Percentiles rank a stretch among this genome's conserved stretches.
phyloP scores from a whole-genome alignment of 805 yeast species.

The Candida jianshihensis region DNA sequence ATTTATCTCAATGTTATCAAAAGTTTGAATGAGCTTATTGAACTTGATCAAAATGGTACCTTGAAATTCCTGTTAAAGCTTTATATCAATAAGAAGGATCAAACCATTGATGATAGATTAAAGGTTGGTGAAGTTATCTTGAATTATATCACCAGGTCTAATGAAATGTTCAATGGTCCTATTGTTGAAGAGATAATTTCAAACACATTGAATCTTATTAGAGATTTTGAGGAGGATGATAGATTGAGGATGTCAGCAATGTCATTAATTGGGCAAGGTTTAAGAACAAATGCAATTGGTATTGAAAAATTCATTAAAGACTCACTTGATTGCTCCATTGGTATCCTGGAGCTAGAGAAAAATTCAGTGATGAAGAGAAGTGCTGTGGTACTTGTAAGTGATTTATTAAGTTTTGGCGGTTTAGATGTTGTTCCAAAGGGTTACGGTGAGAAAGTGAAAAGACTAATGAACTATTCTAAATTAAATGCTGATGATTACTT shows the following conservation, averaged over 20 bases:
- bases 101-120: slow-evolving; percentile 56
- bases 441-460: slow-evolving; percentile 37
- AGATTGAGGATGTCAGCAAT: slow-evolving; percentile 78
- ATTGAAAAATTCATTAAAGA: slow-evolving; percentile 41
- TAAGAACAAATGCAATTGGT: slow-evolving; percentile 53
- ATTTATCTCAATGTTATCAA: slow-evolving; percentile 80
- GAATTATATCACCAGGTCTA: slow-evolving; percentile 45
- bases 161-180: slow-evolving; percentile 41
- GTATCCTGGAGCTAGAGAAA: slow-evolving; percentile 60
- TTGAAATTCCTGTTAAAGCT: slow-evolving; percentile 31
- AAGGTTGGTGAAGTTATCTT: slow-evolving; percentile 77
- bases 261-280: slow-evolving; percentile 72
- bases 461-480: slow-evolving; percentile 35
- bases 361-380: slow-evolving; percentile 56
- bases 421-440: slow-evolving; percentile 42
- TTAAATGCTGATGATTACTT: slow-evolving; percentile 50
- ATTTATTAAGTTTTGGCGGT: slow-evolving; percentile 44
- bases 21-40: slow-evolving; percentile 60
- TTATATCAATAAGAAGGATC: slow-evolving; percentile 24
- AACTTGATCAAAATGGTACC: slow-evolving; percentile 31
- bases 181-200: slow-evolving; percentile 36
- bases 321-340: slow-evolving; percentile 69
- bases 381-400: slow-evolving; percentile 63
- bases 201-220: slow-evolving; percentile 35
- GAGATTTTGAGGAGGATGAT: slow-evolving; percentile 38